A percentile compares a stretch with the other conserved stretches of the same genome.
Conservation (phyloP, 108 stramenopile genomes). For the Skeletonema costatum region DNA sequence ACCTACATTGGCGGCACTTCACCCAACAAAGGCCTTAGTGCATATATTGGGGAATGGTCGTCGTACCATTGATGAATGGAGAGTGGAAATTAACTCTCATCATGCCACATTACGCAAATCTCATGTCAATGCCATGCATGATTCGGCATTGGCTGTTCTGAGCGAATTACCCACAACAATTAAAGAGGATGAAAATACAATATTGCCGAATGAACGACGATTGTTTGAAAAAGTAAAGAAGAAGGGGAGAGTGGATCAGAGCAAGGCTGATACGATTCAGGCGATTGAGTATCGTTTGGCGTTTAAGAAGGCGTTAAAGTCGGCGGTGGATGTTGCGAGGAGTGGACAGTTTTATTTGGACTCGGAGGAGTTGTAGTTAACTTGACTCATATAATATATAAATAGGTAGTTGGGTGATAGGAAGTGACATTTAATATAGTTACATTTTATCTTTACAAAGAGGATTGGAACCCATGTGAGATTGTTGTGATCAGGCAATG, state of each 20-base stretch:
- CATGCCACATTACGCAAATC: constrained; percentile 27
- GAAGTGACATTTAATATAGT: no score
- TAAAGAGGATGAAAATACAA: constrained; percentile 32
- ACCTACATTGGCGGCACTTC: constrained; percentile 28
- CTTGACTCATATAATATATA: no score
- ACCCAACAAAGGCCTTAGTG: constrained; percentile 35
- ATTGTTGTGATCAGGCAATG: no score
- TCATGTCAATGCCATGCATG: constrained; percentile 21
- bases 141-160: constrained; percentile 24
- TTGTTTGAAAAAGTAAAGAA: constrained; percentile 19
- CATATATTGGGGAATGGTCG: constrained; percentile 27
- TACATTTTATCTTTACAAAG: no score
- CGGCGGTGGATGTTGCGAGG: constrained; percentile 25
- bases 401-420: no score
- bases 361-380: constrained; percentile 34
- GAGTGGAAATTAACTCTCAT: constrained; percentile 18
- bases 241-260: constrained; percentile 24
- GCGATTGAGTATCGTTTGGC: constrained; percentile 47
- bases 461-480: no score
- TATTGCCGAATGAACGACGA: constrained; percentile 15
- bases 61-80: constrained; percentile 37
- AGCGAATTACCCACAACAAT: constrained; percentile 33
- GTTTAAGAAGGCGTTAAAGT: constrained; percentile 45
- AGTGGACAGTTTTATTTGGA: constrained; percentile 22
- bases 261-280: constrained; percentile 43